Evolutionary conservation across 2,329 filamentous ascomycete species (phyloP), one percentile per base, ranked within the genome.

Genomic region (Rhinocladiella similis): DNA sequence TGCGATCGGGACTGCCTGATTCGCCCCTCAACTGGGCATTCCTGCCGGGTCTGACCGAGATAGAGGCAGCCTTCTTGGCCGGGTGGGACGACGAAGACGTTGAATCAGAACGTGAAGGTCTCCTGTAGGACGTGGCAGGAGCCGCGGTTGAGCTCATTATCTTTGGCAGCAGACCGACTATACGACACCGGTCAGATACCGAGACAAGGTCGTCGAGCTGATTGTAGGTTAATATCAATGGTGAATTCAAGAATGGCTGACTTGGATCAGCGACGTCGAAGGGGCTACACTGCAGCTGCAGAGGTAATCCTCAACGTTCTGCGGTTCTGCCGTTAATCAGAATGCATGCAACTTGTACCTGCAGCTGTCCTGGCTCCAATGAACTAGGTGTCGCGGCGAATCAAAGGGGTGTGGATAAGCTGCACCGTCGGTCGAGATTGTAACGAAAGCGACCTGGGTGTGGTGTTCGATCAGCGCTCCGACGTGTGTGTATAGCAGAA

Each of bases 1-100:
- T 27, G 14, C 46, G 55, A 39, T 64, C 67, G 29, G 66, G 65
- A 57, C 63, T 68, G 22, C 56, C 60, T 20, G 66, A 56, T 33
- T 61, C 59, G 6, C 56, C 43, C 50, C 57, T 56, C 36, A 60
- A 43, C 10, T 50, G 46, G 54, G 66, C 66, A 61, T 68, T 66
- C 43, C 68, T 49, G 25, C 66, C 65, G 14, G 62, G 58, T 20
- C 65, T 60, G 38, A 67, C 67, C 42, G 60, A 66, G 45, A 68
- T 56, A 14, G 75, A 76, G 57, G 70, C 70, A 43, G 75, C 66
- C 53, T 75, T 72, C 67, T 74, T 72, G 65, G 77, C 65, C 6
- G 74, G 73, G 25, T 73, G 72, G 42, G 45, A 47, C 14, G 76
- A 75, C 51, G 75, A 76, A 43, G 75, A 77, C 42, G 73, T 62